A percentile compares a stretch with the other conserved stretches of the same genome.
Evolutionary conservation across 352 stramenopile genomes (phyloP).

Genomic region (Thraustotheca clavata): DNA sequence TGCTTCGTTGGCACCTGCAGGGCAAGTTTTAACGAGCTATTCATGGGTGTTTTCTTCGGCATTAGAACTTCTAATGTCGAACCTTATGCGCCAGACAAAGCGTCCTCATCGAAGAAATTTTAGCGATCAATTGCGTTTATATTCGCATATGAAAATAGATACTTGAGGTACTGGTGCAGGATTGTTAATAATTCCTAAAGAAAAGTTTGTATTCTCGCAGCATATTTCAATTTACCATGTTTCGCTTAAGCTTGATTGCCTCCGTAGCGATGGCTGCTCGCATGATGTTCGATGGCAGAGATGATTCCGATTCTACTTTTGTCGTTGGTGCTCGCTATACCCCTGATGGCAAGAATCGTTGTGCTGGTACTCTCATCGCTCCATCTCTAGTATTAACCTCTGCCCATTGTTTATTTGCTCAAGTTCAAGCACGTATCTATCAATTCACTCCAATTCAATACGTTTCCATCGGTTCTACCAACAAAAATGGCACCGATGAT

Average conservation of each 20-base stretch:
- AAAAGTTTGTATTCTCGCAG: no score
- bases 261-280: neutral
- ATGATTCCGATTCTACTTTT: constrained; percentile 22
- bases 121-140: no score
- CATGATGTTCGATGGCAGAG: neutral
- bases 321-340: constrained; percentile 23
- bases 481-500: neutral
- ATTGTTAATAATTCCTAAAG: no score
- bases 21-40: no score
- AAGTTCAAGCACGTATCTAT: neutral
- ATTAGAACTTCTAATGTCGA: no score
- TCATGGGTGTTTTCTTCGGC: no score
- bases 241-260: neutral
- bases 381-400: constrained; percentile 36
- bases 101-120: no score
- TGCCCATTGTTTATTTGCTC: constrained; percentile 32
- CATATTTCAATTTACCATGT: neutral
- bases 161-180: no score
- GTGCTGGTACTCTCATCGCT: constrained; percentile 39
- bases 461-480: neutral
- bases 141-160: no score
- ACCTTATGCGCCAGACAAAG: no score
- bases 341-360: constrained; percentile 19
- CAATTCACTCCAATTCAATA: neutral
- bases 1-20: no score